Evolutionary conservation across 108 stramenopile species (phyloP), one percentile per base, ranked within the genome.

Genomic region (Cyclotella cryptica): DNA sequence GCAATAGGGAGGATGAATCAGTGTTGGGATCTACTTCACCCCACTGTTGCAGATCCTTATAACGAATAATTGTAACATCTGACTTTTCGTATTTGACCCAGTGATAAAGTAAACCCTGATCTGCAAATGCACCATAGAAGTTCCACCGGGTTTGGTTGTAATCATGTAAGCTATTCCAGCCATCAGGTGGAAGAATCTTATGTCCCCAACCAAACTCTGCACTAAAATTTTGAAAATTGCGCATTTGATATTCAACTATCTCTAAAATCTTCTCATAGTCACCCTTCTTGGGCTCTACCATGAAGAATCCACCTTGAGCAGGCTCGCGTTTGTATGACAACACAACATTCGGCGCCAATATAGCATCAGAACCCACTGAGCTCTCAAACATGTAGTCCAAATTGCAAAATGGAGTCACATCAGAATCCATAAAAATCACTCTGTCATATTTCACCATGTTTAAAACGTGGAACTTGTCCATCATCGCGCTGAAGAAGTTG

Each of bases 391-490:
- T 43, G 54, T 86, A 85, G 49, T 92, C 91, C 74, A 89, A 58
- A 65, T 86, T 84, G 43, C 80, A 81, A 17, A 86, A 52, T 17
- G 91, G 91, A 46, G 89, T 68, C n/a, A 90, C 75, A 72, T 94
- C 93, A 11, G 79, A 83, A 57, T 94, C 93, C 46, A 94, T 21
- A 60, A 88, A 89, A 47, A 92, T 70, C 0, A 91, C 86, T 1
- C 87, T 84, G 19, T 83, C 68, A 72, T 91, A 94, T 72, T 89
- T 83, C 22, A 85, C 88, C 52, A 90, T 40, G 24, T 67, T 67
- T 43, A 91, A 66, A 18, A 87, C 75, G n/a, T 74, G 63, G 30
- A 91, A 91, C 49, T 91, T 91, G 19, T 87, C 84, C 62, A 85
- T 58, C 52, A 78, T 80, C 14, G 78, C 41, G n/a, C 53, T 30